Percentiles rank a stretch among this genome's conserved stretches.
Evolutionary conservation across 352 stramenopile genomes (phyloP).

Genomic region (Phytophthora palmivora): DNA sequence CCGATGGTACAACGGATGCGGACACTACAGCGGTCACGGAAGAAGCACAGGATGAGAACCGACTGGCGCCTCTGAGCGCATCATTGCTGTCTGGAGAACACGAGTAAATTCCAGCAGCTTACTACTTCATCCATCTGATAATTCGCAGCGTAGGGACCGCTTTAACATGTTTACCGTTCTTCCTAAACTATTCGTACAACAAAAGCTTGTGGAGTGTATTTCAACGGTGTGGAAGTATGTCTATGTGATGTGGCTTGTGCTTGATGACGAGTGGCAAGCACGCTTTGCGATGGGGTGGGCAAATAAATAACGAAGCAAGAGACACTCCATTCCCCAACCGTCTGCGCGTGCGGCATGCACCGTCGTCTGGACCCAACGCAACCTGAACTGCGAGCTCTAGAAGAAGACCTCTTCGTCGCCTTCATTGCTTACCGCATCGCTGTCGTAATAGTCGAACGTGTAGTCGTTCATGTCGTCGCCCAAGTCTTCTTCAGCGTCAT

Average conservation of each 20-base stretch:
- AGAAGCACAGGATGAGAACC: slow-evolving; percentile 49
- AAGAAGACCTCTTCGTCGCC: slow-evolving; percentile 83
- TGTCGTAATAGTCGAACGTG: slow-evolving; percentile 85
- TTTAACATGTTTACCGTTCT: slow-evolving; percentile 23
- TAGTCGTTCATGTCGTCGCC: slow-evolving; percentile 86
- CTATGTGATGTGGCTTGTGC: slow-evolving; percentile 26
- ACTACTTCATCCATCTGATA: slow-evolving; percentile 33
- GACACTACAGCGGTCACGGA: slow-evolving; percentile 21
- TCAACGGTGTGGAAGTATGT: slow-evolving; percentile 22
- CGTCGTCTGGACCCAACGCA: slow-evolving; percentile 18
- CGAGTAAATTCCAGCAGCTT: slow-evolving; percentile 43
- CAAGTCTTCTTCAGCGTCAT: slow-evolving; percentile 74
- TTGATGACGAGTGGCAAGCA: too few relatives aligned
- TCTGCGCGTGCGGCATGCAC: slow-evolving; percentile 29
- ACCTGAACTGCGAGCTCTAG: slow-evolving; percentile 31
- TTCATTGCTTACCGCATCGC: slow-evolving; percentile 69
- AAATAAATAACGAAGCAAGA: slow-evolving; percentile 48
- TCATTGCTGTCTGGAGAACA: slow-evolving; percentile 63
- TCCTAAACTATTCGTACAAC: slow-evolving; percentile 5
- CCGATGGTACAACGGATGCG: slow-evolving; percentile 27
- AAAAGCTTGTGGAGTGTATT: slow-evolving; percentile 19
- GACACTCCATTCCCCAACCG: slow-evolving; percentile 32
- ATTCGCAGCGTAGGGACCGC: slow-evolving; percentile 21
- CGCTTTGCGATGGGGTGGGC: too few relatives aligned
- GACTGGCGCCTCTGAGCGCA: slow-evolving; percentile 49